Conservation (phyloP, 2,329 filamentous ascomycete species). For the Fusarium keratoplasticum region DNA sequence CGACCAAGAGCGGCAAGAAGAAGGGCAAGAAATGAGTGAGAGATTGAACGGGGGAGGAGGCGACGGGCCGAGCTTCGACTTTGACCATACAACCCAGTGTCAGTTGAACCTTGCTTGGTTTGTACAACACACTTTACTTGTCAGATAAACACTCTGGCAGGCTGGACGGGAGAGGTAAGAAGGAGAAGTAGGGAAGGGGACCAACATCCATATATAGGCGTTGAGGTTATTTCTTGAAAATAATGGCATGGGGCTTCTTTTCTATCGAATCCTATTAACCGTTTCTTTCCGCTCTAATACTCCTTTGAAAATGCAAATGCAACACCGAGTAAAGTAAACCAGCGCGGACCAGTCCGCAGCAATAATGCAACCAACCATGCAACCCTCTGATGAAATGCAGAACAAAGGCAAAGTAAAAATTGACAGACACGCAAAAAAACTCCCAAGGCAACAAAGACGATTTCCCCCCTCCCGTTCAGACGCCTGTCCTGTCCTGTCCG, state of each 20-base stretch:
- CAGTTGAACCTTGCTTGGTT: neutral
- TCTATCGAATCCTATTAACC: constrained; percentile 28
- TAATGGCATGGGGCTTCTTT: constrained; percentile 34
- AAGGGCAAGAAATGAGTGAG: constrained; percentile 57
- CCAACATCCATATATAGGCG: constrained; percentile 22
- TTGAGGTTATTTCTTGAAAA: constrained; percentile 30
- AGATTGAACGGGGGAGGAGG: neutral
- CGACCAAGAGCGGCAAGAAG: constrained; percentile 71
- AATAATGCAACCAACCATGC: constrained; percentile 17
- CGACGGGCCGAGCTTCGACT: neutral
- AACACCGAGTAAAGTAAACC: constrained; percentile 25
- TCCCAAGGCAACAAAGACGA: constrained; percentile 4
- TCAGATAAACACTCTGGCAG: constrained; percentile 4
- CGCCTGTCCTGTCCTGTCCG: neutral
- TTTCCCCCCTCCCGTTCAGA: constrained; percentile 8
- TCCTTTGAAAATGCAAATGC: constrained; percentile 43
- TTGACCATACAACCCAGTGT: constrained; percentile 4
- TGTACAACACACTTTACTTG: constrained; percentile 21
- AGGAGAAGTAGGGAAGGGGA: neutral
- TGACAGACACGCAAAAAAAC: constrained; percentile 3
- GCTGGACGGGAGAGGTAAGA: neutral
- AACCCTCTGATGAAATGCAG: constrained; percentile 22
- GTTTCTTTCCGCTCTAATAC: constrained; percentile 16
- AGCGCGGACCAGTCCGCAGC: constrained; percentile 33
- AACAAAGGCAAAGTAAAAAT: constrained; percentile 8